phyloP scores from a whole-genome alignment of 2,329 filamentous ascomycete genomes.

The Cladophialophora exuberans region DNA sequence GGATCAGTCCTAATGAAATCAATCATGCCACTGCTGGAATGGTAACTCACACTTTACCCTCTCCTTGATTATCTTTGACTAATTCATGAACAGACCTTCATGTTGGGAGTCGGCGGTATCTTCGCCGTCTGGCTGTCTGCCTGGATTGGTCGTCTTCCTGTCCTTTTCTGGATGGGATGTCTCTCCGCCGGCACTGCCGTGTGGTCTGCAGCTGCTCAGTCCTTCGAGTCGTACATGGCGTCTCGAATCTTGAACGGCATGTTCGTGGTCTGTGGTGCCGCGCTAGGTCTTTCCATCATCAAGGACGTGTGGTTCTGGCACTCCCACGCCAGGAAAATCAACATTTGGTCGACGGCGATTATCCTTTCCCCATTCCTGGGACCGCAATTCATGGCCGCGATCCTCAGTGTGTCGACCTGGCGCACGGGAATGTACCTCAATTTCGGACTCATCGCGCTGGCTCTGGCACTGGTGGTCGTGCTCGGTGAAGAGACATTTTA shows the following conservation, averaged over 20 bases:
- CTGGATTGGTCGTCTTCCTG: conserved; percentile 50
- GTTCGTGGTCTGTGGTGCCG: conserved; percentile 47
- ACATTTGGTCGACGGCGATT: conserved; percentile 44
- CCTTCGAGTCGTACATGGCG: conserved; percentile 53
- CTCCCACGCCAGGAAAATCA: conserved; percentile 47
- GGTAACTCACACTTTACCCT: conserved; percentile 4
- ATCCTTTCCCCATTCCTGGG: conserved; percentile 46
- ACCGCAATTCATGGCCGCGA: conserved; percentile 52
- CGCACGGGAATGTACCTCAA: conserved; percentile 38
- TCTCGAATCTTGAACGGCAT: conserved; percentile 54
- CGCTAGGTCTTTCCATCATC: conserved; percentile 55
- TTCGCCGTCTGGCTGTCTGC: conserved; percentile 46
- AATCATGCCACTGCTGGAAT: conserved; percentile 54
- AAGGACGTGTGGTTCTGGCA: conserved; percentile 66
- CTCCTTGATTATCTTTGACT: background rate
- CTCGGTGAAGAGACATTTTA: conserved; percentile 38
- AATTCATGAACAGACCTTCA: conserved; percentile 46
- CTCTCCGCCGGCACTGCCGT: conserved; percentile 37
- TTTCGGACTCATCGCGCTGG: conserved; percentile 33
- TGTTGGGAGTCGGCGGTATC: conserved; percentile 48
- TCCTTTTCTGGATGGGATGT: conserved; percentile 43
- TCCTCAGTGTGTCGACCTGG: conserved; percentile 47
- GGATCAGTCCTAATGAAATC: conserved; percentile 52
- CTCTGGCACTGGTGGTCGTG: conserved; percentile 32
- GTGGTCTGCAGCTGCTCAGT: conserved; percentile 51